A percentile compares a stretch with the other conserved stretches of the same genome.
These are phyloP conservation scores for Macrolepiota dolichaula DNA, from an alignment of 768 basidiomycete genomes.

Conservation along the genomic window DNA sequence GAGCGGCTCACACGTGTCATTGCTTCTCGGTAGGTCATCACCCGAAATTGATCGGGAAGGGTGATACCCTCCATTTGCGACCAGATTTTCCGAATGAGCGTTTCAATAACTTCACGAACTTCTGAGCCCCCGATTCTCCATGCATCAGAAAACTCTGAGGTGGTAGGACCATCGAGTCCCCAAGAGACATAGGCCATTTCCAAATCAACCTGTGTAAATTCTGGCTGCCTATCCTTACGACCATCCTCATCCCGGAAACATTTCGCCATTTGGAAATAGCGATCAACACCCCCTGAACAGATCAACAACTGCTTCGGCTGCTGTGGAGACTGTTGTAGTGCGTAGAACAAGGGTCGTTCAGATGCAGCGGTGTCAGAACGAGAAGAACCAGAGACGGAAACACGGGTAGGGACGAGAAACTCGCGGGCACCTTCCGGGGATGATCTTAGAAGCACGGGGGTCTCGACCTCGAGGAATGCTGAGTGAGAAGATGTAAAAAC, in stretches of 20 bases:
- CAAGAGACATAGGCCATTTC: conserved; percentile 96
- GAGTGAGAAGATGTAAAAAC: conserved; percentile 15
- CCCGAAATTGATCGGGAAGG: conserved; percentile 62
- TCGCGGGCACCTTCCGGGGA: conserved; percentile 94
- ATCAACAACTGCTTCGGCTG: conserved; percentile 94
- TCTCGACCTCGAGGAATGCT: conserved; percentile 95
- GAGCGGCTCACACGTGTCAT: conserved; percentile 70
- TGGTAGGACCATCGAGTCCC: conserved; percentile 36
- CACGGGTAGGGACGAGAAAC: conserved; percentile 83
- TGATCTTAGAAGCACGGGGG: conserved; percentile 85
- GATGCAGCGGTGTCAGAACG: conserved; percentile 17
- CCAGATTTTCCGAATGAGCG: conserved; percentile 75
- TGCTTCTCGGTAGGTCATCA: conserved; percentile 89
- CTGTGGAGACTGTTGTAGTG: conserved; percentile 92
- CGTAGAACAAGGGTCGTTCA: conserved; percentile 62
- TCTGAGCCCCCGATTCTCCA: conserved; percentile 90
- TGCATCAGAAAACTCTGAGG: conserved; percentile 21
- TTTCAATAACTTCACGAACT: conserved; percentile 78
- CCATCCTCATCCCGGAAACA: conserved; percentile 98
- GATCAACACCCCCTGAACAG: conserved; percentile 84
- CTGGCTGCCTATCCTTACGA: conserved; percentile 91
- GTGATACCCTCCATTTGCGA: conserved; percentile 57
- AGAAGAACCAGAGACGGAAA: conserved; percentile 22
- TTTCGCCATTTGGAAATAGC: conserved; percentile 89
- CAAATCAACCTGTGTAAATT: conserved; percentile 95